Base-by-base conservation (phyloP, 176 grass and related monocot genomes). In the Aegilops sharonensis region DNA sequence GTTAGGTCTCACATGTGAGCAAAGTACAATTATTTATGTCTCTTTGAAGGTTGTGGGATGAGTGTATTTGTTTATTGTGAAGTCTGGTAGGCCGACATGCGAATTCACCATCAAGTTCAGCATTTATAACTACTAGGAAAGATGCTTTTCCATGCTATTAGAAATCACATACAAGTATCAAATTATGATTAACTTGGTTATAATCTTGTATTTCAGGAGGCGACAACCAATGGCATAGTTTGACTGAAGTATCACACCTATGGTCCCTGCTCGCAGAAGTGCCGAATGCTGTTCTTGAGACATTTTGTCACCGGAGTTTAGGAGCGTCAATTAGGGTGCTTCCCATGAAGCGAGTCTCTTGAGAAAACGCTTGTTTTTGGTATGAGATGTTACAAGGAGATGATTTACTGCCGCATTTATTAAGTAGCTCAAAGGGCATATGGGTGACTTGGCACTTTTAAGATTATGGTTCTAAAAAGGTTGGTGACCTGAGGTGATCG, bases 181-280 rank as follows among this genome's bases (percentile, higher is more conserved):
- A 68, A 68, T 34, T 29, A 70, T 23, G 56, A 72, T 12, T 87
- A 69, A 39, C 30, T 45, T 68, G 6, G 25, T 78, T 74, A 35
- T 24, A 72, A 83, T 64, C 43, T 81, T 52, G 9, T 79, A 90
- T 90, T 88, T 74, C 89, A 98, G 95, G 93, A 92, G 95, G 85
- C 85, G 95, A 83, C 91, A 95, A 78, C 95, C 95, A 85, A 87
- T 92, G 85, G 52, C 95, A 72, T 98, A 93, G 85, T 82, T 85
- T 88, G 48, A 80, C 69, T 72, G 60, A 78, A 85, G 83, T 67
- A 21, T 80, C 86, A 48, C 84, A 57, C 64, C 70, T 5, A 32
- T 84, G 77, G 69, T 85, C 64, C 63, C 64, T 5, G 54, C 42
- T 85, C 85, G 86, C 8, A 29, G 27, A 73, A 66, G 21, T 59